Base-by-base conservation (phyloP, 2,329 filamentous ascomycete genomes). In the Colletotrichum siamense region DNA sequence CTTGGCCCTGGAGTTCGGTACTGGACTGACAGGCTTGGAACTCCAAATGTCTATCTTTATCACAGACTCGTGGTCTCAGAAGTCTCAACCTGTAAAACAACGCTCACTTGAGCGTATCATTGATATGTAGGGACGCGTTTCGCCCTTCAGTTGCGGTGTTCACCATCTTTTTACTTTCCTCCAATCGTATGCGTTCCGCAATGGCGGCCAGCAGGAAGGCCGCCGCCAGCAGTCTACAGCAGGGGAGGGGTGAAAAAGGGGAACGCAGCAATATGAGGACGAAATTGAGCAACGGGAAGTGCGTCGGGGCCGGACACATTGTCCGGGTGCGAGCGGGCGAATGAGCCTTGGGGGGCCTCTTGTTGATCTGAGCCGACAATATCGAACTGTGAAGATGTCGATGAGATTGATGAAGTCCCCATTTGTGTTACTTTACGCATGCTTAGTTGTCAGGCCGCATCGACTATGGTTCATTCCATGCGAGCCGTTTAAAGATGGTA, bases 231-330 rank as follows among this genome's bases (percentile, higher is more conserved):
- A n/a, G n/a, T n/a, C n/a, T n/a, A n/a, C n/a, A n/a, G n/a, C 55
- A 59, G 55, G 39, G 39, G 28, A 71, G 69, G 69, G 69, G 12
- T 57, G 28, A 59, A 59, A 61, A 49, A 59, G 55, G 59, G 44
- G 36, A 62, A 71, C 34, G 34, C 18, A 26, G 28, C 24, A 70
- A 16, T 16, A 59, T 9, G 32, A 59, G 65, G 61, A 22, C 59
- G 74, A 76, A 52, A 74, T 74, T 64, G 71, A 64, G 36, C 64
- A 57, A 28, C 61, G 69, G 15, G 63, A 69, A 32, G 8, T 44
- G 66, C 44, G 8, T 69, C 28, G 57, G 57, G 34, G n/a, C 32
- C 70, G 39, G 26, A 32, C 57, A 13, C n/a, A 13, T 52, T 52
- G 44, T 52, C 57, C 73, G 30, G 22, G 36, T 63, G 36, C 69